A percentile compares a stretch with the other conserved stretches of the same genome.
Conservation (phyloP, 306 rosid species). For the Parietaria judaica region DNA sequence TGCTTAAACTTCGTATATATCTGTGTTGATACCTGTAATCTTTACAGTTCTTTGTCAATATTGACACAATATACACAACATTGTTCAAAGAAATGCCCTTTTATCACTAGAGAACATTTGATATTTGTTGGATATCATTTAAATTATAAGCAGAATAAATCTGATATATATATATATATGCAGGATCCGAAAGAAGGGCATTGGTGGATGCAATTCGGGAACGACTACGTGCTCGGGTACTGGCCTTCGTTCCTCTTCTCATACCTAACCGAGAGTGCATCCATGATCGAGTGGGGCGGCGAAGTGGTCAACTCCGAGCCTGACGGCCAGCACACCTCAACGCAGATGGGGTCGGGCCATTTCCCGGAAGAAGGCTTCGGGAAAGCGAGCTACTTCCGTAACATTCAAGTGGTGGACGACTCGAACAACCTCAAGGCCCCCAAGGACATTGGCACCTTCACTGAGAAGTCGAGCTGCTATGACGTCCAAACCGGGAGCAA, state of each 20-base stretch:
- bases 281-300: conserved; percentile 99
- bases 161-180: background rate
- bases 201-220: conserved; percentile 99
- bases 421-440: conserved; percentile 94
- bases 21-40: too few species aligned
- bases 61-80: too few species aligned
- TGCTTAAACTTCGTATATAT: too few species aligned
- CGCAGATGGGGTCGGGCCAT: conserved; percentile 93
- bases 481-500: conserved; percentile 92
- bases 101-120: too few species aligned
- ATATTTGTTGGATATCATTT: too few species aligned
- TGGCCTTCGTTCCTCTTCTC: conserved; percentile 97
- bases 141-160: too few species aligned
- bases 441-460: conserved; percentile 72
- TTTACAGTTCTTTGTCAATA: too few species aligned
- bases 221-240: conserved; percentile 70
- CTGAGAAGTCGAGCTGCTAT: conserved; percentile 85
- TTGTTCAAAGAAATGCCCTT: too few species aligned
- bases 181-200: conserved; percentile 98
- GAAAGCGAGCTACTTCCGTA: conserved; percentile 83
- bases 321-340: conserved; percentile 83
- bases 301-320: conserved; percentile 84
- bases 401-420: conserved; percentile 82
- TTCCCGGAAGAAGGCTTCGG: conserved; percentile 96
- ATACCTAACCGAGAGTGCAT: conserved; percentile 87